Conservation (phyloP, 2,329 filamentous ascomycete genomes). For the Cordyceps pruinosa region DNA sequence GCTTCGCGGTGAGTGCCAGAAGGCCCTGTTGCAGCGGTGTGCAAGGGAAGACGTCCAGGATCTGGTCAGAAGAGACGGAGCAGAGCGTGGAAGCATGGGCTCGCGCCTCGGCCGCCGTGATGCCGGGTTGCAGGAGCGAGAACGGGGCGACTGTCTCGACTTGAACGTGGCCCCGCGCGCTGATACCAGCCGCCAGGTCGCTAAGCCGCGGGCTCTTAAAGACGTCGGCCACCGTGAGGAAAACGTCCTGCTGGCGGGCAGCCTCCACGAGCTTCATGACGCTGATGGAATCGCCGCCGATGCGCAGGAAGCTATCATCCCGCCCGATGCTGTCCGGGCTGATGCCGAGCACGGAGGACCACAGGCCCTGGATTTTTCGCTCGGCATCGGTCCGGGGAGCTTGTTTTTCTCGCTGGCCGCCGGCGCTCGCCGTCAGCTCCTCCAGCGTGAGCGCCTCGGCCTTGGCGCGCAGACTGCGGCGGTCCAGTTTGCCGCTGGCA, state of each 20-base stretch:
- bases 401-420: slow-evolving; percentile 9
- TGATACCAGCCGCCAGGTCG: slow-evolving; percentile 18
- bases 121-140: neutral
- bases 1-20: neutral
- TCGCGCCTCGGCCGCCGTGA: neutral
- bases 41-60: slow-evolving; percentile 5
- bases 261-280: slow-evolving; percentile 38
- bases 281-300: slow-evolving; percentile 39
- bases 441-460: slow-evolving; percentile 8
- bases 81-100: neutral
- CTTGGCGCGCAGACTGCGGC: slow-evolving; percentile 9
- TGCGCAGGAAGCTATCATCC: slow-evolving; percentile 29
- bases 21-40: slow-evolving; percentile 5
- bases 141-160: neutral
- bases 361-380: slow-evolving; percentile 24
- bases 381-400: slow-evolving; percentile 7
- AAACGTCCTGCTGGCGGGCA: slow-evolving; percentile 24
- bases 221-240: slow-evolving; percentile 27
- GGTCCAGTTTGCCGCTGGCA: slow-evolving; percentile 12
- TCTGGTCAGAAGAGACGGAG: neutral
- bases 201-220: slow-evolving; percentile 24
- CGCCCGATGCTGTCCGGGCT: slow-evolving; percentile 22
- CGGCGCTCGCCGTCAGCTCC: neutral
- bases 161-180: neutral
- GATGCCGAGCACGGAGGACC: slow-evolving; percentile 34